These are phyloP conservation scores for Cryptococcus sp. DNA, from an alignment of 1,284 basidiomycete genomes.

Conservation along the genomic window DNA sequence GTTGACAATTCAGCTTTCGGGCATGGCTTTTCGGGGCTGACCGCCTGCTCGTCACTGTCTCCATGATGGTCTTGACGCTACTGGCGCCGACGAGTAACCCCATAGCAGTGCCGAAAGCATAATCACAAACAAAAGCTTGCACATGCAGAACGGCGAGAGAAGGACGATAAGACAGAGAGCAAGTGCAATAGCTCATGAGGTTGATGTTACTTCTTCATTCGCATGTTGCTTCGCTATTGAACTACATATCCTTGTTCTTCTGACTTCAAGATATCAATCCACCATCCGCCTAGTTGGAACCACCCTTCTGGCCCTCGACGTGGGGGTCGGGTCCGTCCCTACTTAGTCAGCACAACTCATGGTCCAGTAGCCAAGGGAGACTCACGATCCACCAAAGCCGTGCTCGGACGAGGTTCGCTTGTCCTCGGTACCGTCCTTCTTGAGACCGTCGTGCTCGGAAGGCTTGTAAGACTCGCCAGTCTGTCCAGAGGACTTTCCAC, in stretches of 20 bases:
- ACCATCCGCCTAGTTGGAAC: conserved; percentile 14
- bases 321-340: conserved; percentile 38
- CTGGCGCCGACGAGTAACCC: too few relatives aligned
- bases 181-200: too few relatives aligned
- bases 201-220: not conserved
- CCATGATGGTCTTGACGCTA: too few relatives aligned
- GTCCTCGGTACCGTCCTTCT: conserved; percentile 32
- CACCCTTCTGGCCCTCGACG: conserved; percentile 35
- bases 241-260: too few relatives aligned
- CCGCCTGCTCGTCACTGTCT: too few relatives aligned
- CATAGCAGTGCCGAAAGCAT: too few relatives aligned
- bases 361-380: too few relatives aligned
- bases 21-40: too few relatives aligned
- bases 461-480: conserved; percentile 31
- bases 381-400: conserved; percentile 24
- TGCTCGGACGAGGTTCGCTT: conserved; percentile 31
- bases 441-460: conserved; percentile 33
- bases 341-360: conserved; percentile 5
- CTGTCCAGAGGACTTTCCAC: conserved; percentile 23
- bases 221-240: not conserved
- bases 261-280: too few relatives aligned
- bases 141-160: too few relatives aligned
- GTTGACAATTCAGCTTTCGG: not conserved
- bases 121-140: too few relatives aligned
- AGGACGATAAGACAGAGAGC: too few relatives aligned